Evolutionary conservation across 2,329 filamentous ascomycete species (phyloP), one percentile per base, ranked within the genome.

Genomic region (Apiospora hydei): DNA sequence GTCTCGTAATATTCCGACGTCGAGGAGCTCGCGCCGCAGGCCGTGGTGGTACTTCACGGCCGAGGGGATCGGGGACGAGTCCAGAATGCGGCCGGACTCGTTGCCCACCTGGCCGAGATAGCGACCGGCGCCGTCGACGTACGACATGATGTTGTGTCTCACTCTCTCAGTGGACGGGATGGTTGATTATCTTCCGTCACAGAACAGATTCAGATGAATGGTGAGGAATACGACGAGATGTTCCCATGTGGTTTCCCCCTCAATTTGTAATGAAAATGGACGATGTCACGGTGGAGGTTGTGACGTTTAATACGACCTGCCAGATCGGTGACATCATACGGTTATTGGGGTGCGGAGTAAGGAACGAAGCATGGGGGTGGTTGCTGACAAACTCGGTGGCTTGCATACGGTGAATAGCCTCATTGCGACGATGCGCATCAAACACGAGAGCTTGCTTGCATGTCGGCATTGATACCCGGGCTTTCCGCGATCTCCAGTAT

Each of bases 1-100:
- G 44, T 73, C 72, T 8, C 69, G 69, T 61, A 73, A 67, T 66
- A 73, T 73, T 10, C 72, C 72, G 16, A 73, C 71, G 24, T 73
- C 72, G 26, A 73, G 66, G 6, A 73, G 71, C 66, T 73, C 72
- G 1, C 72, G 70, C 16, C 69, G 53, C 8, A 70, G 53, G 10
- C 44, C 16, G 10, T 34, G 38, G 51, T 64, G 69, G 41, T 70
- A 67, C 11, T 38, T 61, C 8, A 70, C 57, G 8, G 13, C 30
- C 16, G 69, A 70, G 7, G 69, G 69, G 53, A 70, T 49, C 11
- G 69, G 69, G 26, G 69, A 66, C 43, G 69, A n/a, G 13, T 70
- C 53, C 3, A 68, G 26, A 2, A 34, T 0, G 18, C 30, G 11
- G 18, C 46, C 30, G 10, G 68, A 57, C 47, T 51, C 38, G 47